Percentiles rank a stretch among this genome's conserved stretches.
Evolutionary conservation across 2,329 filamentous ascomycete genomes (phyloP).

Genomic region (Dactylellina cionopaga): DNA sequence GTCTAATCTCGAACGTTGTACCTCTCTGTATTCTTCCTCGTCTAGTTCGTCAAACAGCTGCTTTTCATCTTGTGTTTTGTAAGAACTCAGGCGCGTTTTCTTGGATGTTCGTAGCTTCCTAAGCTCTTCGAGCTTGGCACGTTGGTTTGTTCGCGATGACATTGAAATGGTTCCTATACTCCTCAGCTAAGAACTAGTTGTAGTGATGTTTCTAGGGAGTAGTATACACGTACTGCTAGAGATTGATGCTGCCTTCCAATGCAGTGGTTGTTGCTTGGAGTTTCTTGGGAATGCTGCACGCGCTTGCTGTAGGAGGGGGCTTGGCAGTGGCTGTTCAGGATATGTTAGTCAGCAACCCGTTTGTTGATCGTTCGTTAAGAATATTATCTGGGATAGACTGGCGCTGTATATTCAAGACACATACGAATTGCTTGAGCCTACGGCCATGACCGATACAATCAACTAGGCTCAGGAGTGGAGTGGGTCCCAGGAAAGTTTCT

Average conservation of each 20-base stretch:
- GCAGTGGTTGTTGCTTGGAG: not conserved
- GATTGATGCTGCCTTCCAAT: too few relatives aligned
- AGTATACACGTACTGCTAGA: too few relatives aligned
- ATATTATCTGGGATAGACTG: too few relatives aligned
- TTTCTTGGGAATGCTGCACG: not conserved
- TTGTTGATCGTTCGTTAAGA: too few relatives aligned
- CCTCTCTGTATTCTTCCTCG: constrained; percentile 95
- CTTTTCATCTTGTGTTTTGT: constrained; percentile 84
- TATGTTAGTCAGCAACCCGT: too few relatives aligned
- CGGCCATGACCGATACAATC: too few relatives aligned
- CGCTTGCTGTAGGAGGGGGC: not conserved
- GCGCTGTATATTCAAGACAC: too few relatives aligned
- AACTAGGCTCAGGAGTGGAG: too few relatives aligned
- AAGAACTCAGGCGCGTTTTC: constrained; percentile 88
- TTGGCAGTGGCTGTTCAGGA: too few relatives aligned
- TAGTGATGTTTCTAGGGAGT: not conserved
- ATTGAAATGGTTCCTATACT: constrained; percentile 3
- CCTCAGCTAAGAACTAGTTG: too few relatives aligned
- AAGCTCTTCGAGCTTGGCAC: constrained; percentile 76
- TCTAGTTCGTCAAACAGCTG: constrained; percentile 95
- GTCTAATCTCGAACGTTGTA: constrained; percentile 86
- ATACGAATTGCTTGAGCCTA: too few relatives aligned
- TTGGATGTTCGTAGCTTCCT: constrained; percentile 84
- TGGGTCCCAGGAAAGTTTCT: too few relatives aligned
- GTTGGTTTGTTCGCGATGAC: constrained; percentile 32